phyloP scores from a whole-genome alignment of 108 stramenopile genomes.

The Cylindrotheca closterium region DNA sequence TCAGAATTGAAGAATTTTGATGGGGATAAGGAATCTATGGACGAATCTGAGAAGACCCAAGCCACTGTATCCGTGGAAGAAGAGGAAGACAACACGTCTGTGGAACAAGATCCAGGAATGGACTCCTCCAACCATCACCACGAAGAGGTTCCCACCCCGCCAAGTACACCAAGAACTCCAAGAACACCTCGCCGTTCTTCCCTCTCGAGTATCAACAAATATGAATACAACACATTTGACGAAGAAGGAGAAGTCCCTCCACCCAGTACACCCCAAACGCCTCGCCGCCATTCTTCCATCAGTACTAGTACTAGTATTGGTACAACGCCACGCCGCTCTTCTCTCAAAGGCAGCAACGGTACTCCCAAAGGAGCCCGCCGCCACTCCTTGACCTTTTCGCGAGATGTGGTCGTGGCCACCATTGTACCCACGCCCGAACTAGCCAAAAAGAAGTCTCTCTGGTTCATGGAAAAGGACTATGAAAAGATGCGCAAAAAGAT shows the following conservation, averaged over 20 bases:
- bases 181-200: not conserved
- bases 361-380: constrained; percentile 11
- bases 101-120: no score
- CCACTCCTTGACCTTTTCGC: constrained; percentile 19
- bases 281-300: no score
- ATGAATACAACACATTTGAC: no score
- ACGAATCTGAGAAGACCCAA: no score
- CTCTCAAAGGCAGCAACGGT: not conserved
- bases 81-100: no score
- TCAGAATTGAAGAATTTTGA: no score
- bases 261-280: no score
- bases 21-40: no score
- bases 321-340: not conserved
- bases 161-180: not conserved
- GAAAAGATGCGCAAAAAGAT: constrained; percentile 15
- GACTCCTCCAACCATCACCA: no score
- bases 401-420: constrained; percentile 6
- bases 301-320: no score
- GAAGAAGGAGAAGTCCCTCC: no score
- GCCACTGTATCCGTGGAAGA: no score
- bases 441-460: constrained; percentile 6
- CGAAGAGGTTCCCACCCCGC: not conserved
- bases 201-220: not conserved
- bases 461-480: constrained; percentile 30
- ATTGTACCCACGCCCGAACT: constrained; percentile 7